Evolutionary conservation across 768 basidiomycete species (phyloP).

Genomic region (Mycena indigotica): DNA sequence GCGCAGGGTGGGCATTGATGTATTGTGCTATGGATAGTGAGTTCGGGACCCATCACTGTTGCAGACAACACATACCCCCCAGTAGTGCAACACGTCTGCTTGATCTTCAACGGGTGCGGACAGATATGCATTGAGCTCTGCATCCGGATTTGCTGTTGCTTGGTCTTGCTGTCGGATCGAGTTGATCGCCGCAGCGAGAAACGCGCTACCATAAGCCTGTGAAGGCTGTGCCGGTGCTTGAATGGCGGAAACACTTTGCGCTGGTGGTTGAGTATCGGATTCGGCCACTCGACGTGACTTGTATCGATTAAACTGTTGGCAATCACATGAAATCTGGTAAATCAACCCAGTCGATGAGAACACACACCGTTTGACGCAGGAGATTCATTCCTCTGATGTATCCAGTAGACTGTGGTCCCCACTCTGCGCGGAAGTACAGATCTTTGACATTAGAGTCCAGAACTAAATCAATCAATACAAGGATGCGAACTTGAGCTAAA

Average conservation of each 20-base stretch:
- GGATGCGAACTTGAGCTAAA: neutral
- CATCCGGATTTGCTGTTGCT: neutral
- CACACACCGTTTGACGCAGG: slow-evolving; percentile 24
- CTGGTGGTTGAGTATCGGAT: too few relatives aligned
- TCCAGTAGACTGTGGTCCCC: neutral
- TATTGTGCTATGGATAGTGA: slow-evolving; percentile 12
- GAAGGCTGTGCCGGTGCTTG: neutral
- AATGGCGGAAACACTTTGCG: too few relatives aligned
- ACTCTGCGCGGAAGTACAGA: neutral
- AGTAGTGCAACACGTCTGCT: slow-evolving; percentile 2
- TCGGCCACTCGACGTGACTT: neutral
- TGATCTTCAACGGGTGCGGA: neutral
- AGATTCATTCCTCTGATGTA: slow-evolving; percentile 10
- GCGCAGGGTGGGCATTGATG: slow-evolving; percentile 13
- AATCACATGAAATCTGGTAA: too few relatives aligned
- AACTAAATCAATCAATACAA: neutral
- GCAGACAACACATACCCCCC: neutral
- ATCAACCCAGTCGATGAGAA: neutral
- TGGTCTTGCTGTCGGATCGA: slow-evolving; percentile 9
- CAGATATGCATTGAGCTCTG: slow-evolving; percentile 10
- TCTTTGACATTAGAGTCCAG: neutral
- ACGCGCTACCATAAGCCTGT: neutral
- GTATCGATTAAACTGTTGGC: neutral
- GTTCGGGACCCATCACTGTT: neutral
- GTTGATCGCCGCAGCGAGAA: slow-evolving; percentile 1